Evolutionary conservation across 352 stramenopile genomes (phyloP).

Genomic region (Phytopythium montanum): DNA sequence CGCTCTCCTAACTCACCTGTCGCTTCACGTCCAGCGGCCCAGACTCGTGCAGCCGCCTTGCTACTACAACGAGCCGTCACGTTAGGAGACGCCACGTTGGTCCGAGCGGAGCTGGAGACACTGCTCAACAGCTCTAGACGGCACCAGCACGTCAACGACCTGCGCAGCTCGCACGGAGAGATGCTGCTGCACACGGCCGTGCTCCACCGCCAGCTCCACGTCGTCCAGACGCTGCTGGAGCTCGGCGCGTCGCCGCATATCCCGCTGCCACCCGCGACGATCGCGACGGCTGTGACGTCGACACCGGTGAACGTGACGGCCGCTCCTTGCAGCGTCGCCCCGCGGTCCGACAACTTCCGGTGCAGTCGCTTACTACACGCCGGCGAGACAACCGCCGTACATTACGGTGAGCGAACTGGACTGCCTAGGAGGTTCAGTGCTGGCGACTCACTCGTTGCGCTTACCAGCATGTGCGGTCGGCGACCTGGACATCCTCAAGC

Average conservation of each 20-base stretch:
- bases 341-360: slow-evolving; percentile 50
- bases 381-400: slow-evolving; percentile 53
- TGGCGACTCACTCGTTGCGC: not conserved
- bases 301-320: slow-evolving; percentile 5
- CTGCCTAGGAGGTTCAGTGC: not conserved
- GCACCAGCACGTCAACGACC: slow-evolving; percentile 6
- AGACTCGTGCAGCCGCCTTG: slow-evolving; percentile 31
- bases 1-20: not conserved
- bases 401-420: slow-evolving; percentile 40
- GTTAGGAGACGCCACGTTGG: slow-evolving; percentile 27
- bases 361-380: slow-evolving; percentile 48
- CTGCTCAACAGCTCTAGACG: not conserved
- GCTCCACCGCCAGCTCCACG: slow-evolving; percentile 42
- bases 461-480: slow-evolving; percentile 36
- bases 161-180: slow-evolving; percentile 50
- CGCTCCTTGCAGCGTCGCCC: slow-evolving; percentile 45
- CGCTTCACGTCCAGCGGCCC: slow-evolving; percentile 13
- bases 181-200: slow-evolving; percentile 66
- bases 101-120: slow-evolving; percentile 19
- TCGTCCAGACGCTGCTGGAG: slow-evolving; percentile 49
- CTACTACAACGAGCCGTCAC: slow-evolving; percentile 52
- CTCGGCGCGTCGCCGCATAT: slow-evolving; percentile 38
- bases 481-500: slow-evolving; percentile 56
- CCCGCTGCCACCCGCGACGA: slow-evolving; percentile 17
- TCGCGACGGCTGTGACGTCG: slow-evolving; percentile 13